A percentile compares a stretch with the other conserved stretches of the same genome.
Evolutionary conservation across 164 flowering plant genomes (phyloP).

Genomic region (Nymphaea colorata): DNA sequence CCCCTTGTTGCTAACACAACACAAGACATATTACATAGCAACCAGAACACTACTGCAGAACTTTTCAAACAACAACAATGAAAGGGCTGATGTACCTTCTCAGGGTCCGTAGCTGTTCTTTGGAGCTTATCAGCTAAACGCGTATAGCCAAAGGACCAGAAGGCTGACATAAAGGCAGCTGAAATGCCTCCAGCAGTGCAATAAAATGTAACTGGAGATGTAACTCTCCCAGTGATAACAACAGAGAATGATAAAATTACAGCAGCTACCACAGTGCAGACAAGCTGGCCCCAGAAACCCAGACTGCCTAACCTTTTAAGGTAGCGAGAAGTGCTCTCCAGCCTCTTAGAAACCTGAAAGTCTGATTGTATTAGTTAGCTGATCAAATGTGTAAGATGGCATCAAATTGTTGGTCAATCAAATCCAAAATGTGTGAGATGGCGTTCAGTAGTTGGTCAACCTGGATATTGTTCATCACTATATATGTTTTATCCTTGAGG

Average conservation of each 20-base stretch:
- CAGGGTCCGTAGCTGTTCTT: conserved; percentile 72
- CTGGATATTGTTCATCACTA: not conserved
- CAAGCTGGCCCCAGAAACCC: conserved; percentile 96
- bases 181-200: conserved; percentile 81
- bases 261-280: conserved; percentile 77
- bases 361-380: too few species aligned
- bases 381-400: not conserved
- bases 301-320: conserved; percentile 81
- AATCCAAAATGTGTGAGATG: not conserved
- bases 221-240: conserved; percentile 60
- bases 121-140: conserved; percentile 74
- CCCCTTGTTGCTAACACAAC: too few species aligned
- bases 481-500: not conserved
- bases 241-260: conserved; percentile 85
- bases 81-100: conserved; percentile 44
- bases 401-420: conserved; percentile 1
- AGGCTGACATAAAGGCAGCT: conserved; percentile 87
- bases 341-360: conserved; percentile 70
- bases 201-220: conserved; percentile 84
- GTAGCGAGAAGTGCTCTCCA: conserved; percentile 73
- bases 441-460: too few species aligned
- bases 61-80: too few species aligned
- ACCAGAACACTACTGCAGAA: not conserved
- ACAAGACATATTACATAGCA: not conserved
- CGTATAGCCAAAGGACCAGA: conserved; percentile 92